Evolutionary conservation across 768 basidiomycete species (phyloP).

Genomic region (Mycena rebaudengoi): DNA sequence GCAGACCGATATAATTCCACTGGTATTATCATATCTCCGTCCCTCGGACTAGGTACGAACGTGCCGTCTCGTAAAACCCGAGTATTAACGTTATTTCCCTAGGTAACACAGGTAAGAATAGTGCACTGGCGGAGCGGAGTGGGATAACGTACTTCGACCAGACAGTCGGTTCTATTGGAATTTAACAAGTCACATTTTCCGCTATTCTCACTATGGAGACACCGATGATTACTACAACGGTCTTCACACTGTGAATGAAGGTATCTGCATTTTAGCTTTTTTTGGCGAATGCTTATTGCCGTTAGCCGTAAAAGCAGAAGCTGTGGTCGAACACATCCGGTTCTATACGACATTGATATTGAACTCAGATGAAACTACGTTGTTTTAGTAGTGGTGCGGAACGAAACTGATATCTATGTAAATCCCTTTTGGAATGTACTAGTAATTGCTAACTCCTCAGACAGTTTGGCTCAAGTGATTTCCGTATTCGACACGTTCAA

Average conservation of each 20-base stretch:
- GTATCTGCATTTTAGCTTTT: slow-evolving; percentile 40
- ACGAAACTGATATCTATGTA: too few relatives aligned
- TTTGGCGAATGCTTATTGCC: slow-evolving; percentile 28
- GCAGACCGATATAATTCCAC: slow-evolving; percentile 30
- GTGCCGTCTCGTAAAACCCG: slow-evolving; percentile 7
- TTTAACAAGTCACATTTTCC: slow-evolving; percentile 51
- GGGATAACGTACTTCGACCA: neutral
- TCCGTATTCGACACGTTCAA: too few relatives aligned
- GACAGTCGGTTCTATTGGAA: slow-evolving; percentile 44
- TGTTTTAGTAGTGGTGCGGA: too few relatives aligned
- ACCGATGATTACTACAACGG: slow-evolving; percentile 30
- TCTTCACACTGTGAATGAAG: slow-evolving; percentile 61
- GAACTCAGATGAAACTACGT: slow-evolving; percentile 47
- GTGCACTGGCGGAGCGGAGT: neutral
- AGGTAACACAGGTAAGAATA: slow-evolving; percentile 27
- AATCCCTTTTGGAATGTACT: too few relatives aligned
- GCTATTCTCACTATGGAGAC: slow-evolving; percentile 47
- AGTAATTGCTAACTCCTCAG: too few relatives aligned
- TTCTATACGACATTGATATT: slow-evolving; percentile 53
- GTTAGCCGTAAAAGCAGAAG: slow-evolving; percentile 37
- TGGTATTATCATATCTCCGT: slow-evolving; percentile 34
- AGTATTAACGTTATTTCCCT: neutral
- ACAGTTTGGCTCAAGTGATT: too few relatives aligned
- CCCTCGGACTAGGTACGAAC: slow-evolving; percentile 41
- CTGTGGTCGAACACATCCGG: slow-evolving; percentile 46